Conservation (phyloP, 2,329 filamentous ascomycete genomes). For the Leptographium radiaticola region DNA sequence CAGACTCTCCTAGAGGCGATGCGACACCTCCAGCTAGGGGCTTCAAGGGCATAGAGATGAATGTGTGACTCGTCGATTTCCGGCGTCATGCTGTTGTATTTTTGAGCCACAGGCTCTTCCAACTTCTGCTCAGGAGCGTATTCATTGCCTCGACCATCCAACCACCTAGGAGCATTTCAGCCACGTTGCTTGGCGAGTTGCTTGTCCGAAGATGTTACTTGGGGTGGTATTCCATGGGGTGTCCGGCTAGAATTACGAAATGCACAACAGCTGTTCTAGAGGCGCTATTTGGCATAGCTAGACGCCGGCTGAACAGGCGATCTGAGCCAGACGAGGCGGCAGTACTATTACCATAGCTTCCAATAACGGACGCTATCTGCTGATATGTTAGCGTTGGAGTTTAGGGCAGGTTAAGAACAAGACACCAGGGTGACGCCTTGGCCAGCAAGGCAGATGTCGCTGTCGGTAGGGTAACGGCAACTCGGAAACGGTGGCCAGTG, state of each 20-base stretch:
- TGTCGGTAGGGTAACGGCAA: neutral
- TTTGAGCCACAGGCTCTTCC: conserved; percentile 38
- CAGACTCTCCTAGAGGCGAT: neutral
- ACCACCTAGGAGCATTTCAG: no score
- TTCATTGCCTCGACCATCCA: neutral
- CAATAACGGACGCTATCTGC: conserved; percentile 13
- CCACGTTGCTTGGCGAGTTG: neutral
- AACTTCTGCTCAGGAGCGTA: conserved; percentile 19
- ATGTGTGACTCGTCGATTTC: conserved; percentile 77
- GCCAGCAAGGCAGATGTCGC: no score
- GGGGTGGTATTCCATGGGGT: neutral
- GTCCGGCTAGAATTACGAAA: neutral
- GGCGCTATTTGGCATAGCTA: conserved; percentile 14
- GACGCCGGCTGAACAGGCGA: conserved; percentile 22
- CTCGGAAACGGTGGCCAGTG: no score
- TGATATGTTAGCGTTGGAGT: conserved; percentile 23
- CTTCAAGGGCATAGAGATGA: conserved; percentile 80
- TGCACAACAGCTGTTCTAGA: neutral
- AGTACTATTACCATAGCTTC: conserved; percentile 18
- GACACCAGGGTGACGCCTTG: conserved; percentile 17
- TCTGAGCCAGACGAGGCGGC: conserved; percentile 32
- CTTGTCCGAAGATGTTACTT: neutral
- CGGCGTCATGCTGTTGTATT: conserved; percentile 49
- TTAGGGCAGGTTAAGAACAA: conserved; percentile 21
- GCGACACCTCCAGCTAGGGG: conserved; percentile 55